A percentile compares a stretch with the other conserved stretches of the same genome.
These are phyloP conservation scores for Claviceps fusiformis DNA, from an alignment of 2,329 filamentous ascomycete genomes.

Conservation along the genomic window DNA sequence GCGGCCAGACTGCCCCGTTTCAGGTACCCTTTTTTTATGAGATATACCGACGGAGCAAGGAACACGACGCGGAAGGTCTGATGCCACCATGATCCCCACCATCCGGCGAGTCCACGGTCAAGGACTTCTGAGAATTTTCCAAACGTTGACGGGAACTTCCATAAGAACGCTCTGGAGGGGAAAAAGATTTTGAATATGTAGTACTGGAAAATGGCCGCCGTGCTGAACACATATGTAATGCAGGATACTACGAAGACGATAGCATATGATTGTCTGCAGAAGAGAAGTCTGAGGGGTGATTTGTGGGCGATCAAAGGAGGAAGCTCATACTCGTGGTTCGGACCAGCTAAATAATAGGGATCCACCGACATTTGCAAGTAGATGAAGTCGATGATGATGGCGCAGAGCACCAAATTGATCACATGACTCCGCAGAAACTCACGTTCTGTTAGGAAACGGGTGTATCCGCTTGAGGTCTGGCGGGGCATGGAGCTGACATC, in stretches of 20 bases:
- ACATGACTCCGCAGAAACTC: conserved; percentile 33
- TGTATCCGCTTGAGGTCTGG: conserved; percentile 31
- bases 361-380: conserved; percentile 61
- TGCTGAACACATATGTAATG: conserved; percentile 45
- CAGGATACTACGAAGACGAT: conserved; percentile 44
- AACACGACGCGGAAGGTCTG: conserved; percentile 73
- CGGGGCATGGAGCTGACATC: conserved; percentile 28
- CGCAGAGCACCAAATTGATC: conserved; percentile 37
- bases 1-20: conserved; percentile 15
- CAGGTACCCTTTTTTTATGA: conserved; percentile 29
- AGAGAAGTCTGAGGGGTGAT: conserved; percentile 30
- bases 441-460: conserved; percentile 25
- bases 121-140: conserved; percentile 42
- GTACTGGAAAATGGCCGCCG: conserved; percentile 45
- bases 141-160: conserved; percentile 40
- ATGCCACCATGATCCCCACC: conserved; percentile 85
- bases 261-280: conserved; percentile 43
- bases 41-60: conserved; percentile 39
- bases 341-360: conserved; percentile 56
- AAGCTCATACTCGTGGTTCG: conserved; percentile 20
- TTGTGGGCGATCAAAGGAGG: conserved; percentile 30
- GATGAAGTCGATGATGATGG: conserved; percentile 55
- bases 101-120: conserved; percentile 60
- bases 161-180: conserved; percentile 35
- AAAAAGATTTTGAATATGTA: conserved; percentile 36